Base-by-base conservation (phyloP, 2,329 filamentous ascomycete genomes). In the Ceratocystis lukuohia region DNA sequence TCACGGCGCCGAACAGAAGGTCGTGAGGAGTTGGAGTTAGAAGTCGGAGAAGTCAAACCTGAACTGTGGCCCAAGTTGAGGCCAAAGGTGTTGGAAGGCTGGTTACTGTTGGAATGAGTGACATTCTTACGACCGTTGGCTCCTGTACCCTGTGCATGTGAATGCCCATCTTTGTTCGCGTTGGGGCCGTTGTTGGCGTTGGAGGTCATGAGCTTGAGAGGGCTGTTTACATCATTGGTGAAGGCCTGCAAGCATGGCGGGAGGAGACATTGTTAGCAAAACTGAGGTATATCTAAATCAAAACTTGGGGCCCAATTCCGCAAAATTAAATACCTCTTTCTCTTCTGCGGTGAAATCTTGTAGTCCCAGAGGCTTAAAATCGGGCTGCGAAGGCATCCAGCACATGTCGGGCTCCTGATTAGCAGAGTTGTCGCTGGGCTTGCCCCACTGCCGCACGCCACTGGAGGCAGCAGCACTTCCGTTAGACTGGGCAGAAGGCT, bases 401-500 rank as follows among this genome's bases (percentile, higher is more conserved):
- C 92, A 97, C 53, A 93, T 84, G 69, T 94, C 91, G n/a, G 92
- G 89, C 57, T 93, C 91, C 72, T 88, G 84, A 67, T 86, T 86
- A 69, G 82, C 79, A 69, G 91, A 88, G 68, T 82, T 82, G 70
- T 96, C 91, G 67, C 84, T 83, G 70, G 80, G 82, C 75, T 92
- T 91, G 64, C 88, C 89, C 91, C 91, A 96, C 65, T 84, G 82
- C 74, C 85, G 76, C 75, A 83, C 71, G 70, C 50, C 66, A 17
- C 30, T 45, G n/a, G 41, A 17, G 7, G 41, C 25, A 17, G 1
- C 22, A 17, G 44, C n/a, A 61, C 22, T 37, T 25, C 62, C 56
- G 22, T 61, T 44, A 2, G 12, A 50, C 15, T 59, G 53, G 15
- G 53, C 61, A 25, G 46, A 30, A 5, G 12, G 37, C 28, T 59